phyloP scores from a whole-genome alignment of 768 basidiomycete genomes.

The Podaxis sp. region DNA sequence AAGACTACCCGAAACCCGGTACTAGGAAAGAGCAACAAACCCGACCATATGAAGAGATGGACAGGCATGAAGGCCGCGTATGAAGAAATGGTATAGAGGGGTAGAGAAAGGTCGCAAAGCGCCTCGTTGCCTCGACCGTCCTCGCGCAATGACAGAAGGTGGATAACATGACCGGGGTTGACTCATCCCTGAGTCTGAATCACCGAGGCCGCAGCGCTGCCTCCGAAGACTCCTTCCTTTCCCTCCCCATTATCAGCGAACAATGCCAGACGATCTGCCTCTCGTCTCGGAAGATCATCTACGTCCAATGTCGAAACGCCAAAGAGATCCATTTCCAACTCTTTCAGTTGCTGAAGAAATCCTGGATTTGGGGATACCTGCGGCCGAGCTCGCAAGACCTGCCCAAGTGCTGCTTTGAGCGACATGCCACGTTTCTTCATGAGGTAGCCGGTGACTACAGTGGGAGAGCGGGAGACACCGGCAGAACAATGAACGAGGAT shows the following conservation, averaged over 20 bases:
- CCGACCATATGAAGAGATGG: too few relatives aligned
- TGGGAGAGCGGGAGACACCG: constrained; percentile 46
- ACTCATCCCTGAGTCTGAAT: not conserved
- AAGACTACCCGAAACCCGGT: too few relatives aligned
- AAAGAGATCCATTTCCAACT: constrained; percentile 28
- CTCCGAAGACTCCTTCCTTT: not conserved
- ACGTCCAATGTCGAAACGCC: constrained; percentile 31
- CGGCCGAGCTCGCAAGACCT: constrained; percentile 34
- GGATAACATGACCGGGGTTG: too few relatives aligned
- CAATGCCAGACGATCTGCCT: constrained; percentile 34
- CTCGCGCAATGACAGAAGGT: too few relatives aligned
- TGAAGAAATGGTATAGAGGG: too few relatives aligned
- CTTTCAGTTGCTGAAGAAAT: constrained; percentile 43
- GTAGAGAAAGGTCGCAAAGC: too few relatives aligned
- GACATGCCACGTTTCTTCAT: constrained; percentile 36
- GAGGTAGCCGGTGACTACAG: constrained; percentile 39
- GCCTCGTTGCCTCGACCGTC: too few relatives aligned
- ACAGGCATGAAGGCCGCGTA: too few relatives aligned
- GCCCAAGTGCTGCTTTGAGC: constrained; percentile 36
- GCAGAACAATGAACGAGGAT: constrained; percentile 47
- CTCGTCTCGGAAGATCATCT: constrained; percentile 33
- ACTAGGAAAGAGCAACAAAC: too few relatives aligned
- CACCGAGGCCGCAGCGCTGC: not conserved
- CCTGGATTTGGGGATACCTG: constrained; percentile 40
- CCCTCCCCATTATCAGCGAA: constrained; percentile 20